Evolutionary conservation across 495 filamentous ascomycete genomes (phyloP), one percentile per base, ranked within the genome.

Genomic region (Aspergillus taichungensis): DNA sequence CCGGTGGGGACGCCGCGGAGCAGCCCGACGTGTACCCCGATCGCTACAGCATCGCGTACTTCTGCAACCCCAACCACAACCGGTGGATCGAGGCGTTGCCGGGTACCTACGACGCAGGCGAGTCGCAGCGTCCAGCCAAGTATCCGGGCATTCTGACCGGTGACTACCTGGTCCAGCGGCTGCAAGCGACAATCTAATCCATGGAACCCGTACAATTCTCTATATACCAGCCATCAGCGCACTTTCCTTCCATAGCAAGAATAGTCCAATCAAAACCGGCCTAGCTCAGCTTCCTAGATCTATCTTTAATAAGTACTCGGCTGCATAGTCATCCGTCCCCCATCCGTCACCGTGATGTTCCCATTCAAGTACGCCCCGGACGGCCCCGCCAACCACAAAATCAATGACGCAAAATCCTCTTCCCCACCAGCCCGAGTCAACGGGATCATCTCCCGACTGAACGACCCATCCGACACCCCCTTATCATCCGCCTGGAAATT

Each of bases 1-100:
- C 18, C 18, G 44, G 47, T 43, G 49, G 36, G 8, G 53, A 45
- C 45, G 55, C 54, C 28, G 30, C 42, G 7, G 43, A 56, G 13
- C 43, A 53, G 9, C 53, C 56, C 0, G 66, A 64, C 2, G 49
- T 51, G 7, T 70, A 73, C 52, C 69, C 70, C 14, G 59, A 69
- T 5, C 60, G 70, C n/a, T 71, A 72, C 43, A 73, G 67, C 61
- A 71, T 77, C 47, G 74, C 74, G 4, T 90, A 91, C 63, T 97
- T 97, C 61, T 95, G 91, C 69, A 94, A 95, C 53, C 89, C 91
- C 7, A 87, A 96, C 50, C 84, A 78, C 56, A 76, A 89, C 46
- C 69, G 68, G 46, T 64, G 72, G 40, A 96, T 96, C 54, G 86
- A 94, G 43, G 88, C 83, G 0, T 77, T 97, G 32, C 91, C 89